Conservation (phyloP, 768 basidiomycete genomes). For the Mycena vitilis region DNA sequence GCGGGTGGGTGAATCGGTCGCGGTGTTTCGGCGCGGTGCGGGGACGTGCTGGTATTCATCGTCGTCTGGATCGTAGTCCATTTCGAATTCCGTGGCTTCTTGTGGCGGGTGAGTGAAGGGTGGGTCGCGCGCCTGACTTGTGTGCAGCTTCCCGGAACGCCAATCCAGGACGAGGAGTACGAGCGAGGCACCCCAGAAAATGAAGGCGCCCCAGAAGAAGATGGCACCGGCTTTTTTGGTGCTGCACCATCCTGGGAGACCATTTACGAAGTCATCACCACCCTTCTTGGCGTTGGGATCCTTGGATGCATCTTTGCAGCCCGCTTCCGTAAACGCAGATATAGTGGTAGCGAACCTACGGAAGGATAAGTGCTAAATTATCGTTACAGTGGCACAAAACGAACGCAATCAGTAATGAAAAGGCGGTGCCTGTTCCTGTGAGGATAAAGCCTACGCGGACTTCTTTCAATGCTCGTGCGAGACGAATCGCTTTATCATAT, state of each 20-base stretch:
- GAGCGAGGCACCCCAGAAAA: slow-evolving; percentile 80
- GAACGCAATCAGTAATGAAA: slow-evolving; percentile 82
- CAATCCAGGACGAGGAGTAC: slow-evolving; percentile 77
- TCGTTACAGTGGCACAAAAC: slow-evolving; percentile 47
- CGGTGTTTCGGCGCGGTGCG: slow-evolving; percentile 45
- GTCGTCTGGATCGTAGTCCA: slow-evolving; percentile 63
- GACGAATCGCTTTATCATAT: slow-evolving; percentile 81
- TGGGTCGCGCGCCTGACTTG: slow-evolving; percentile 68
- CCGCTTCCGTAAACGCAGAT: slow-evolving; percentile 88
- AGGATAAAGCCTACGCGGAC: slow-evolving; percentile 88
- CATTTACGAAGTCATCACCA: slow-evolving; percentile 75
- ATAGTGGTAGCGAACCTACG: slow-evolving; percentile 79
- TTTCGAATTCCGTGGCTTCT: slow-evolving; percentile 54
- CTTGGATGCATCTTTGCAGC: slow-evolving; percentile 86
- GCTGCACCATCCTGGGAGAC: slow-evolving; percentile 84
- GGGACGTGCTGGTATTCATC: slow-evolving; percentile 68
- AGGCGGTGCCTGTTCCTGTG: slow-evolving; percentile 72
- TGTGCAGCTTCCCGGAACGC: slow-evolving; percentile 74
- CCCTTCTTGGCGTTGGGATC: slow-evolving; percentile 80
- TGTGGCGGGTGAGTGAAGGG: slow-evolving; percentile 76
- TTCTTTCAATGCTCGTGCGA: slow-evolving; percentile 86
- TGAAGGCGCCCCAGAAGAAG: slow-evolving; percentile 91
- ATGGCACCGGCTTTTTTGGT: slow-evolving; percentile 93
- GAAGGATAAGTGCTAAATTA: slow-evolving; percentile 18
- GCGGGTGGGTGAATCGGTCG: slow-evolving; percentile 39